These are phyloP conservation scores for Paramyrothecium roridum DNA, from an alignment of 2,329 filamentous ascomycete species.

Conservation along the genomic window DNA sequence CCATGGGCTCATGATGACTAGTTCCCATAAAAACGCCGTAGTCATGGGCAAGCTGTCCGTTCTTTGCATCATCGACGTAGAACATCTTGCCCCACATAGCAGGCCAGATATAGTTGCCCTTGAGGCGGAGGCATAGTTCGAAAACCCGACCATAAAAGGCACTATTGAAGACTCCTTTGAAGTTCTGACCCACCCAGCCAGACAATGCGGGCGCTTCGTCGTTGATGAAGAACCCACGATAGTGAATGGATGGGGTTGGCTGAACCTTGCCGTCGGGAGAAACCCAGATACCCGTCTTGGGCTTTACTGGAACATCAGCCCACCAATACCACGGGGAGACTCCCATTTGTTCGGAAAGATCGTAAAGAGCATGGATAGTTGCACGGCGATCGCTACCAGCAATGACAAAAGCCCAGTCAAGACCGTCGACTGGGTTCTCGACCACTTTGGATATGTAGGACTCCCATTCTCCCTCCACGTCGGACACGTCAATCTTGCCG, in stretches of 20 bases:
- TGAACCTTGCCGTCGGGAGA: constrained; percentile 25
- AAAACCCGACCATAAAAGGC: constrained; percentile 68
- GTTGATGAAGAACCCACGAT: constrained; percentile 61
- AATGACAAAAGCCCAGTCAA: constrained; percentile 48
- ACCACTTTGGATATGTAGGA: constrained; percentile 59
- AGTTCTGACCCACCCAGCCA: constrained; percentile 43
- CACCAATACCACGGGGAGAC: constrained; percentile 56
- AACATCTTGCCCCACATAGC: constrained; percentile 70
- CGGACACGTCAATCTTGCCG: constrained; percentile 54
- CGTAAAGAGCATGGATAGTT: constrained; percentile 59
- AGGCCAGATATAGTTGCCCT: constrained; percentile 77
- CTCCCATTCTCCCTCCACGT: constrained; percentile 65
- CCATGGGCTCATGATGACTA: constrained; percentile 72
- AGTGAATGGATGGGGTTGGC: constrained; percentile 54
- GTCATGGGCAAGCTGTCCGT: constrained; percentile 68
- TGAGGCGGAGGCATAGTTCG: constrained; percentile 65
- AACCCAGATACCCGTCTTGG: constrained; percentile 46
- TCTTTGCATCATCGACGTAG: constrained; percentile 65
- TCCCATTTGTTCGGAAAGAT: constrained; percentile 58
- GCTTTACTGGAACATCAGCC: constrained; percentile 51
- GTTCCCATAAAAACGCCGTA: constrained; percentile 72
- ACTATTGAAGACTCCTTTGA: constrained; percentile 55
- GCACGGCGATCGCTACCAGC: constrained; percentile 57
- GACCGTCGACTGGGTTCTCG: constrained; percentile 38
- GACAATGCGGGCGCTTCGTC: constrained; percentile 45